These are phyloP conservation scores for Glycine tomentella DNA, from an alignment of 306 rosid species.

Conservation along the genomic window DNA sequence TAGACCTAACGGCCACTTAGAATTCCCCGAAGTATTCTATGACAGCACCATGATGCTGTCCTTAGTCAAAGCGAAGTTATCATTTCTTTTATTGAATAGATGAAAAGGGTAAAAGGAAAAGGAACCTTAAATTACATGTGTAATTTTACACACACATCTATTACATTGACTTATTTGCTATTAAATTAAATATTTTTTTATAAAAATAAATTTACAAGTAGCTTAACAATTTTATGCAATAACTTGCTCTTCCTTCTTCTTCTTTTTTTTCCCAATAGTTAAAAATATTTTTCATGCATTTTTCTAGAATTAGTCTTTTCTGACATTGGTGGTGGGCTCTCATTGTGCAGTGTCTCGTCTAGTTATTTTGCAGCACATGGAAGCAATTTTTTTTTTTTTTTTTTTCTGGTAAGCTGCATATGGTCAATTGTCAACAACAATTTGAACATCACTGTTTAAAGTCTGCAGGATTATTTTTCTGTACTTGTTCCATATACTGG, in stretches of 20 bases:
- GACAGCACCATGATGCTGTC: slow-evolving; percentile 34
- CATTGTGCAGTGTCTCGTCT: neutral
- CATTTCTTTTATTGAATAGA: neutral
- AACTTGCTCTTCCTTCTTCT: neutral
- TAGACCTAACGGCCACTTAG: slow-evolving; percentile 12
- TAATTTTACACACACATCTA: neutral
- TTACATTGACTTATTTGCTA: neutral
- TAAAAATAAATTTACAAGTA: neutral
- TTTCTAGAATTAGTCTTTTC: neutral
- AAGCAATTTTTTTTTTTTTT: neutral
- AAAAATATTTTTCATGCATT: neutral
- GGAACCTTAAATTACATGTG: neutral
- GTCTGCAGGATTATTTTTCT: slow-evolving; percentile 32
- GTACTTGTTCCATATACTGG: slow-evolving; percentile 40
- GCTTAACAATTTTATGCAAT: neutral
- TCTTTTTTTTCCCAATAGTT: neutral
- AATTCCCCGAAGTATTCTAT: slow-evolving; percentile 11
- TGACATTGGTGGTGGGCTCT: slow-evolving; percentile 17
- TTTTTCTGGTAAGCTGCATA: slow-evolving; percentile 6
- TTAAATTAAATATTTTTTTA: neutral
- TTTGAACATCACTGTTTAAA: slow-evolving; percentile 39
- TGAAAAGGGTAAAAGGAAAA: neutral
- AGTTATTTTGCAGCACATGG: slow-evolving; percentile 40
- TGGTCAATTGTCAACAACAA: slow-evolving; percentile 40
- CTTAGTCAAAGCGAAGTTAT: slow-evolving; percentile 27